Evolutionary conservation across 139 green algal species (phyloP).

Genomic region (Micractinium conductrix): DNA sequence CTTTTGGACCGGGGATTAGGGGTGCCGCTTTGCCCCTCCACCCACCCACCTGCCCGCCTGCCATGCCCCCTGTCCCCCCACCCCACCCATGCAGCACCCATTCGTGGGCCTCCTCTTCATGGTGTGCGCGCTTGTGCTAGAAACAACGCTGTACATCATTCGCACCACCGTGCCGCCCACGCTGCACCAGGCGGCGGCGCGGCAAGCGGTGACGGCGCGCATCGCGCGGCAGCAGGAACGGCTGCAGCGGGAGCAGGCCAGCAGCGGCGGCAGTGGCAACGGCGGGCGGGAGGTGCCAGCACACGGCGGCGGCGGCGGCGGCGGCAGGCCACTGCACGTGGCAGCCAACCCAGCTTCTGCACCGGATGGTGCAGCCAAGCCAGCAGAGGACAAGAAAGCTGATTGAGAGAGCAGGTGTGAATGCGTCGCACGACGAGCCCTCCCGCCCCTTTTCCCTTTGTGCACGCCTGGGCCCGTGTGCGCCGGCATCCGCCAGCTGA

Average conservation of each 20-base stretch:
- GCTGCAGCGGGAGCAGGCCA: neutral
- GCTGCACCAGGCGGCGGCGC: slow-evolving; percentile 18
- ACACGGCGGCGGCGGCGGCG: too few relatives aligned
- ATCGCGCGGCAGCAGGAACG: slow-evolving; percentile 17
- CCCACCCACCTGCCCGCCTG: too few relatives aligned
- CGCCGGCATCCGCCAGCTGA: neutral
- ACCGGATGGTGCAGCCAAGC: neutral
- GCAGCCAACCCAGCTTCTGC: too few relatives aligned
- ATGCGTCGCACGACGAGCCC: too few relatives aligned
- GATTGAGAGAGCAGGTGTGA: too few relatives aligned
- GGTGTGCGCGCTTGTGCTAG: slow-evolving; percentile 64
- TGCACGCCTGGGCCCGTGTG: too few relatives aligned
- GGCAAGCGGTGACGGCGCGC: neutral
- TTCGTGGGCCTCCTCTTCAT: slow-evolving; percentile 61
- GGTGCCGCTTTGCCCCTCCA: too few relatives aligned
- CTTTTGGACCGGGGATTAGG: too few relatives aligned
- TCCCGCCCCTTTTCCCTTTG: neutral
- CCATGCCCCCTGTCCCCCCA: neutral
- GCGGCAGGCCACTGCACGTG: neutral
- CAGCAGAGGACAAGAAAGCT: neutral
- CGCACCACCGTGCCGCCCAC: slow-evolving; percentile 50
- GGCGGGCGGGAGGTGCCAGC: neutral
- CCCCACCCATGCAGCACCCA: slow-evolving; percentile 44
- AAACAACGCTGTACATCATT: slow-evolving; percentile 74
- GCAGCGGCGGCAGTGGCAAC: neutral